Percentiles rank a stretch among this genome's conserved stretches.
These are phyloP conservation scores for Prorocentrum cordatum DNA, from an alignment of 169 alveolate genomes.

Conservation along the genomic window DNA sequence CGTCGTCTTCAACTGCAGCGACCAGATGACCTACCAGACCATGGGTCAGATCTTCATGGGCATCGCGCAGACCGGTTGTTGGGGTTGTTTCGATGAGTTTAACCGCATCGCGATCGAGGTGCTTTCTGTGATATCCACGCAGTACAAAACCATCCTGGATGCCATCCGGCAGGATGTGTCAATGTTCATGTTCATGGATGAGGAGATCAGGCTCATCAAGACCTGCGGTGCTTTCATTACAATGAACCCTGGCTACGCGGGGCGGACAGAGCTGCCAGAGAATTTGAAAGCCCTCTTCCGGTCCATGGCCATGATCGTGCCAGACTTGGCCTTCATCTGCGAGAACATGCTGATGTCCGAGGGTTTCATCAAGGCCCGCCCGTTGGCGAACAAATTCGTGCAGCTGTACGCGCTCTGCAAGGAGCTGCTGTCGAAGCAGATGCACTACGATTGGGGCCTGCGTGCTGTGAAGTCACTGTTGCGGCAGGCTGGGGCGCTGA, in stretches of 20 bases:
- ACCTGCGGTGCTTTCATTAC: slow-evolving; percentile 82
- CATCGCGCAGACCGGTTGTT: slow-evolving; percentile 79
- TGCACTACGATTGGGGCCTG: slow-evolving; percentile 93
- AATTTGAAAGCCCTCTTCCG: slow-evolving; percentile 90
- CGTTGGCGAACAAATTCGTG: slow-evolving; percentile 88
- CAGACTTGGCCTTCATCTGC: slow-evolving; percentile 89
- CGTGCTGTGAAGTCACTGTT: slow-evolving; percentile 92
- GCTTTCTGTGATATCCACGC: slow-evolving; percentile 89
- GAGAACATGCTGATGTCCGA: slow-evolving; percentile 96
- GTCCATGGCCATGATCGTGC: slow-evolving; percentile 95
- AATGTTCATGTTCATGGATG: slow-evolving; percentile 77
- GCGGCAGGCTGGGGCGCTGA: slow-evolving; percentile 90
- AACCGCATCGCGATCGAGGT: slow-evolving; percentile 91
- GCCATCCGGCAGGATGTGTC: slow-evolving; percentile 74
- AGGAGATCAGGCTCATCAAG: slow-evolving; percentile 77
- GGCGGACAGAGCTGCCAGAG: slow-evolving; percentile 94
- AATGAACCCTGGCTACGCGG: slow-evolving; percentile 95
- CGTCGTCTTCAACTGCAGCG: slow-evolving; percentile 90
- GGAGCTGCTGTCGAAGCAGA: slow-evolving; percentile 84
- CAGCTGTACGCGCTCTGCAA: slow-evolving; percentile 84
- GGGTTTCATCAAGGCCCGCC: slow-evolving; percentile 90
- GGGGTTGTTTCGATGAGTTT: slow-evolving; percentile 97
- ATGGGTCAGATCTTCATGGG: slow-evolving; percentile 93
- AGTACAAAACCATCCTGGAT: slow-evolving; percentile 86
- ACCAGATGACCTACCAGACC: slow-evolving; percentile 89